phyloP scores from a whole-genome alignment of 352 stramenopile species.

The Phytophthora chlamydospora region DNA sequence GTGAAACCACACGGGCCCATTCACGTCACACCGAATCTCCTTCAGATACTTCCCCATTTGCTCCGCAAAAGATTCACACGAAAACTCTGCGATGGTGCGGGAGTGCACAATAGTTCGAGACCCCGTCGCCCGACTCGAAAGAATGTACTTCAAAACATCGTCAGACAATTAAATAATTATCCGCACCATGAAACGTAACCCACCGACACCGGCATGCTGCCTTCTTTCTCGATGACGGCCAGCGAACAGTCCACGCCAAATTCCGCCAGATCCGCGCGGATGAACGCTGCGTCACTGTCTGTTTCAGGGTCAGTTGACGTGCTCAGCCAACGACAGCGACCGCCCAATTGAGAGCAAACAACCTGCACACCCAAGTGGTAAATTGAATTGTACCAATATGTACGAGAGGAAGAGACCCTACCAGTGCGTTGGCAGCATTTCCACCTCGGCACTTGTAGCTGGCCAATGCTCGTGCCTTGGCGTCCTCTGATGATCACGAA shows the following conservation, averaged over 20 bases:
- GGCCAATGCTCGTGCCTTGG: constrained; percentile 57
- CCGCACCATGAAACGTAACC: constrained; percentile 2
- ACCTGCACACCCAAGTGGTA: constrained; percentile 29
- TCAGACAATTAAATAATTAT: constrained; percentile 4
- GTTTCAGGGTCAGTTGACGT: constrained; percentile 58
- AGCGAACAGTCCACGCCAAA: constrained; percentile 59
- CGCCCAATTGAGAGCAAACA: constrained; percentile 65
- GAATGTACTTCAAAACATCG: constrained; percentile 57
- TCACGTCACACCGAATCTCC: constrained; percentile 9
- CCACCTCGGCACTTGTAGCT: constrained; percentile 68
- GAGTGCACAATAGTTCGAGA: constrained; percentile 78
- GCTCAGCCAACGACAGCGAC: constrained; percentile 61
- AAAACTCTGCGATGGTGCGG: constrained; percentile 61
- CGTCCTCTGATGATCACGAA: constrained; percentile 20
- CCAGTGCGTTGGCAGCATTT: constrained; percentile 71
- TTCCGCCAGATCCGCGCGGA: constrained; percentile 44
- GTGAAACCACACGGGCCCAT: constrained; percentile 53
- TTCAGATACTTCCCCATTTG: constrained; percentile 33
- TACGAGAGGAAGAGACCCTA: constrained; percentile 19
- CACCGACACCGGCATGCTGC: constrained; percentile 71
- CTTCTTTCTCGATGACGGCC: constrained; percentile 42
- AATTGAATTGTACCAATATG: constrained; percentile 16
- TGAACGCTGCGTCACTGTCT: constrained; percentile 64
- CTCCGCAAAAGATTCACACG: constrained; percentile 42
- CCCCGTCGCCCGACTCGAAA: constrained; percentile 64